Evolutionary conservation across 2,329 filamentous ascomycete genomes (phyloP).

Genomic region (Botrytis porri): DNA sequence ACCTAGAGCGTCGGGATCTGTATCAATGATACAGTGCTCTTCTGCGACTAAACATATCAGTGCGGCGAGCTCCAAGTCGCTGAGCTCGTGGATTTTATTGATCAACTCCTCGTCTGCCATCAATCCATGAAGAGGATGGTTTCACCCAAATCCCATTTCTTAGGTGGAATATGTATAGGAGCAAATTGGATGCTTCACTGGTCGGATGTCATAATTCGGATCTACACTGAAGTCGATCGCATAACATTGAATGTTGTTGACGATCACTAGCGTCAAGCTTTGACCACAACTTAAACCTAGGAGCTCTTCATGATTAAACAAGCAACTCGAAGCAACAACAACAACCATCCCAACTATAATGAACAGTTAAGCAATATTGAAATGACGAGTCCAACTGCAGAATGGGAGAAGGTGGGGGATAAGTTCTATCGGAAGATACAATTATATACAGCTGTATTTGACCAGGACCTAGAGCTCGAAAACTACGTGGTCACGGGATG

Average conservation of each 20-base stretch:
- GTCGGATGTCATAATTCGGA: not conserved
- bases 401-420: slow-evolving; percentile 92
- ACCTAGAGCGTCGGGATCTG: slow-evolving; percentile 58
- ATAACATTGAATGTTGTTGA: slow-evolving; percentile 12
- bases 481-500: slow-evolving; percentile 90
- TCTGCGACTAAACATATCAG: slow-evolving; percentile 76
- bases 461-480: slow-evolving; percentile 89
- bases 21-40: slow-evolving; percentile 87
- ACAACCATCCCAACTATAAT: slow-evolving; percentile 8
- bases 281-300: slow-evolving; percentile 32
- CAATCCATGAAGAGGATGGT: slow-evolving; percentile 26
- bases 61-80: slow-evolving; percentile 83
- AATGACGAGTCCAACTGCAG: slow-evolving; percentile 50
- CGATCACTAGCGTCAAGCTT: slow-evolving; percentile 32
- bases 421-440: slow-evolving; percentile 94
- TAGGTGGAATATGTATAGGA: not conserved
- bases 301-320: slow-evolving; percentile 3
- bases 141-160: slow-evolving; percentile 20
- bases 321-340: slow-evolving; percentile 19
- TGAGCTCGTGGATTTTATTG: slow-evolving; percentile 71
- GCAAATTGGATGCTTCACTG: slow-evolving; percentile 1
- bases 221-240: slow-evolving; percentile 22
- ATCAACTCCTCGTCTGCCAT: slow-evolving; percentile 64
- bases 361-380: slow-evolving; percentile 11
- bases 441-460: slow-evolving; percentile 90